Evolutionary conservation across 495 filamentous ascomycete species (phyloP), one percentile per base, ranked within the genome.

Genomic region (Talaromyces proteolyticus): DNA sequence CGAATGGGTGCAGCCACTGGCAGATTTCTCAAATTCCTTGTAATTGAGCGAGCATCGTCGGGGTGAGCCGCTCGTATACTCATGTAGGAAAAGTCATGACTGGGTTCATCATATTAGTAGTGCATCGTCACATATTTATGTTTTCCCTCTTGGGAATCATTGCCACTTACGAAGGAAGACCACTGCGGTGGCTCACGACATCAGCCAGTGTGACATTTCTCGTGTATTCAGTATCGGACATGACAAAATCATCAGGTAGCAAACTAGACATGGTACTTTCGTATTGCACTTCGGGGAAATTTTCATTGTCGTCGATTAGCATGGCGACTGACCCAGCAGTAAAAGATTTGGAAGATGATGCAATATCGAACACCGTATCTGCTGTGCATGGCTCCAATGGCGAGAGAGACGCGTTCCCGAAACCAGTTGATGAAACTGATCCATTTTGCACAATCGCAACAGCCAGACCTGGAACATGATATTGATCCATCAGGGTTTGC

Each of bases 21-120:
- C 23, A 78, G 49, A 56, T 72, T 47, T 4, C 72, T 49, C 36
- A 78, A 47, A 20, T 56, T 60, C 14, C 72, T 45, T 16, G 57
- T 62, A 14, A 62, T 42, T 10, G 57, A 56, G 18, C 48, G 36
- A 10, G 57, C 53, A 24, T 53, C 42, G 44, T 58, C 56, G 21
- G 56, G 53, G 3, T 50, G 22, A 8, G 17, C 19, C 4, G 53
- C 56, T 19, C 26, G 39, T 24, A 38, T 19, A 4, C 56, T 37
- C 42, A 58, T 18, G 34, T 55, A 59, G 0, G 57, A 53, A 21
- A 23, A 14, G 45, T 59, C 53, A 24, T 59, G 53, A 10, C 56
- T 58, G 37, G 29, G 12, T 34, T 34, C 14, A 34, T 34, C 29
- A 1, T 34, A 34, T 34, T 34, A 34, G 29, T 34, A 34, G 14